Evolutionary conservation across 2,329 filamentous ascomycete genomes (phyloP), one percentile per base, ranked within the genome.

Genomic region (Orbilia ellipsospora): DNA sequence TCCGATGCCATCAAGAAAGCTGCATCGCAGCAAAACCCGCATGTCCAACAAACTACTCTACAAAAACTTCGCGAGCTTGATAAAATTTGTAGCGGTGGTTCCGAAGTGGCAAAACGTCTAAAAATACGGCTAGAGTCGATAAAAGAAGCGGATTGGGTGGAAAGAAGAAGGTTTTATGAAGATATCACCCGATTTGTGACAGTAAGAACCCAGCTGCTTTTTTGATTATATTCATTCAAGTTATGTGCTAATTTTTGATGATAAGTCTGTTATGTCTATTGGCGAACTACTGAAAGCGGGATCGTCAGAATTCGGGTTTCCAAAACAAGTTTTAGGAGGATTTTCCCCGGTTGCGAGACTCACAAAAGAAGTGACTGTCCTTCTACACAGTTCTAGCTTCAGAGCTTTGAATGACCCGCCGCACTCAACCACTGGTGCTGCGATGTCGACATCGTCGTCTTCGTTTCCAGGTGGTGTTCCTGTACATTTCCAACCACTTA

Each of bases 171-270:
- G 48, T 79, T 80, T 56, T 80, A 78, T 72, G 79, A 80, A 54
- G 79, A 80, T 63, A 80, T 79, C 2, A 80, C 79, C 44, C 68
- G 77, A 44, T 80, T 80, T 67, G 79, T 79, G 15, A 79, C 78
- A 54, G 79, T 80, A 70, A 40, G 65, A 45, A 20, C 7, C 18
- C 13, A 26, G 5, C 36, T 8, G 6, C 8, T 18, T 12, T 48
- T 16, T 40, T 20, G n/a, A 18, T 13, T 54, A 51, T 10, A 36
- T 7, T n/a, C 31, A 1, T 8, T 31, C 16, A 44, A 6, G 7
- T 48, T 15, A 36, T 64, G 20, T 61, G 63, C 65, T 59, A 31
- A 48, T 64, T 31, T 40, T 20, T 62, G 50, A 13, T 55, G 45
- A 45, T 28, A 10, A 80, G 79, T 68, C 79, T 4, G 73, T 80